Evolutionary conservation across 2,329 filamentous ascomycete genomes (phyloP).

Genomic region (Neopestalotiopsis sp.): DNA sequence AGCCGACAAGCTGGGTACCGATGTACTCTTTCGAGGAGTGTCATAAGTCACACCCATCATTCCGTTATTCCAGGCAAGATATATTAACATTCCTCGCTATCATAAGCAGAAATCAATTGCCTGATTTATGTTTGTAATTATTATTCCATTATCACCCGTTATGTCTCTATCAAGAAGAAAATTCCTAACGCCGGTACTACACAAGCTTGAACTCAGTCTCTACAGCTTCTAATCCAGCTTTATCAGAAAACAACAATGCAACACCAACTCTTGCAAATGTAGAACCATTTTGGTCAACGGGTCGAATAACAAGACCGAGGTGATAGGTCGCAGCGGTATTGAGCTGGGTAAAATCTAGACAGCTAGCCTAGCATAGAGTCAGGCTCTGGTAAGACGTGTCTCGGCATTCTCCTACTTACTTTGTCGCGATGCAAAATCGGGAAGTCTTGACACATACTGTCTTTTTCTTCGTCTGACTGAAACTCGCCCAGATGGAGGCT

Average conservation of each 20-base stretch:
- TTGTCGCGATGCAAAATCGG: neutral
- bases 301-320: neutral
- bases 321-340: neutral
- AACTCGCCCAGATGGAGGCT: neutral
- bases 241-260: neutral
- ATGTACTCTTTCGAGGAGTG: no score
- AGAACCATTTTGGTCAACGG: neutral
- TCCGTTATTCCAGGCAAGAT: no score
- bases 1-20: neutral
- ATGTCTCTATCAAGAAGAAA: no score
- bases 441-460: neutral
- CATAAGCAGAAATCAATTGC: no score
- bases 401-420: neutral
- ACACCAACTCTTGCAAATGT: neutral
- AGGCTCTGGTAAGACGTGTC: neutral
- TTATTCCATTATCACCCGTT: no score
- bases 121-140: no score
- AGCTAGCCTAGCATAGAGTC: neutral
- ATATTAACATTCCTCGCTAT: no score
- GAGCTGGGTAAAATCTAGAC: neutral
- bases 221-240: fast-evolving
- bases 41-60: no score
- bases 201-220: neutral
- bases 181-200: neutral
- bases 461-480: neutral